phyloP scores from a whole-genome alignment of 2,329 filamentous ascomycete species.

The Aspergillus puulaauensis region DNA sequence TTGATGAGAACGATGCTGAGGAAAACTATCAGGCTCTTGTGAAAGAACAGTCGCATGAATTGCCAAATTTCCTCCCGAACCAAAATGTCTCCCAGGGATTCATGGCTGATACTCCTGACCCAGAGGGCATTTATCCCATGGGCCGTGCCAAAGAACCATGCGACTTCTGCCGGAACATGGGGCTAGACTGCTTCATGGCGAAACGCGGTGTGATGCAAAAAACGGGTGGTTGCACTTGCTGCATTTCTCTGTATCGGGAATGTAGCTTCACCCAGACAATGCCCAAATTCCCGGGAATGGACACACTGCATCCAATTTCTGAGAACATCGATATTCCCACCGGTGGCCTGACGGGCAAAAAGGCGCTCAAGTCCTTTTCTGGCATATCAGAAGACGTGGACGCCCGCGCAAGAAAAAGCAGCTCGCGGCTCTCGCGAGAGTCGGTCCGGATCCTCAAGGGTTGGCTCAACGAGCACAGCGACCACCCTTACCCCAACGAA shows the following conservation, averaged over 20 bases:
- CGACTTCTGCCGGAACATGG: slow-evolving; percentile 47
- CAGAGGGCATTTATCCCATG: slow-evolving; percentile 42
- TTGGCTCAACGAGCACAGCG: slow-evolving; percentile 77
- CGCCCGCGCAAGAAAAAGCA: slow-evolving; percentile 59
- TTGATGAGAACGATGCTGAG: slow-evolving; percentile 38
- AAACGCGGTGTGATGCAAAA: slow-evolving; percentile 45
- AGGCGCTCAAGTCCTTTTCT: slow-evolving; percentile 42
- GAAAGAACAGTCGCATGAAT: slow-evolving; percentile 37
- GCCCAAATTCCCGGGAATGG: slow-evolving; percentile 36
- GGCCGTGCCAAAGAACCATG: slow-evolving; percentile 46
- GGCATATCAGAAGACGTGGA: slow-evolving; percentile 40
- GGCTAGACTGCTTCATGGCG: slow-evolving; percentile 48
- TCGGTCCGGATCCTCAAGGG: slow-evolving; percentile 78
- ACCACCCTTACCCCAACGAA: slow-evolving; percentile 85
- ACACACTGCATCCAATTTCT: slow-evolving; percentile 45
- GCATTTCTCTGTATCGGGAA: slow-evolving; percentile 48
- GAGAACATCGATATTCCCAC: slow-evolving; percentile 43
- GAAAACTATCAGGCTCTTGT: slow-evolving; percentile 43
- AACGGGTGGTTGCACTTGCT: slow-evolving; percentile 44
- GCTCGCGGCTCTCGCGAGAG: slow-evolving; percentile 74
- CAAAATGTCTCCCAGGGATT: slow-evolving; percentile 21
- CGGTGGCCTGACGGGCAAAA: slow-evolving; percentile 40
- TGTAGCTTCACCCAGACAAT: slow-evolving; percentile 48
- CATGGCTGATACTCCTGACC: slow-evolving; percentile 19
- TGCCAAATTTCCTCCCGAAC: slow-evolving; percentile 32